phyloP scores from a whole-genome alignment of 768 basidiomycete genomes.

The Phylloporus rhodoxanthus region DNA sequence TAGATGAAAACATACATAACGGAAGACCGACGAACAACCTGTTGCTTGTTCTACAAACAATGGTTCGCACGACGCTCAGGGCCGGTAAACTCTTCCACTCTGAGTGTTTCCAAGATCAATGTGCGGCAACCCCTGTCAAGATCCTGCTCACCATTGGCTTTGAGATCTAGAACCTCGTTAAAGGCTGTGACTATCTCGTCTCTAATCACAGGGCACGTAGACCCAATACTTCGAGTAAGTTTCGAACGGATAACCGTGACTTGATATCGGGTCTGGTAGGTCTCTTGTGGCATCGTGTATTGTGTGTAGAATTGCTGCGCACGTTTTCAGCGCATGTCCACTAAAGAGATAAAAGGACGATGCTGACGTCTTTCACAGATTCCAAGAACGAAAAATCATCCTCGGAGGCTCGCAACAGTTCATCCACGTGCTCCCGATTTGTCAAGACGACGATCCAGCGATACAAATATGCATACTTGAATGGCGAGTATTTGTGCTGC shows the following conservation, averaged over 20 bases:
- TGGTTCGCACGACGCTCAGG: too few species aligned
- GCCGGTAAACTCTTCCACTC: constrained; percentile 31
- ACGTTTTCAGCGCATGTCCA: background rate
- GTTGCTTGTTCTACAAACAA: too few species aligned
- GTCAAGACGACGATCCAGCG: constrained; percentile 38
- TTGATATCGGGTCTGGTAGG: constrained; percentile 27
- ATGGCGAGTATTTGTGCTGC: constrained; percentile 26
- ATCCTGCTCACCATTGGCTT: constrained; percentile 4
- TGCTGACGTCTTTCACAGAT: constrained; percentile 29
- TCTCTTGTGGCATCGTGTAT: too few species aligned
- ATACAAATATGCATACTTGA: constrained; percentile 25
- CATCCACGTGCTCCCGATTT: constrained; percentile 30
- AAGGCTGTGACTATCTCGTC: constrained; percentile 42
- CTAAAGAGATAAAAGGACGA: background rate
- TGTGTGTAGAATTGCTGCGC: background rate
- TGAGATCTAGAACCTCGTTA: constrained; percentile 29
- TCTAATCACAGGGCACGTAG: constrained; percentile 35
- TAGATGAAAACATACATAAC: too few species aligned
- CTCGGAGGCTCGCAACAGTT: constrained; percentile 36
- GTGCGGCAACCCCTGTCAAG: background rate
- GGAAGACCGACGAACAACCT: too few species aligned
- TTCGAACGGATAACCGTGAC: constrained; percentile 11
- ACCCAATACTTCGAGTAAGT: constrained; percentile 35
- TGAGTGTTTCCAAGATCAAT: constrained; percentile 4
- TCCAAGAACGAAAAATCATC: constrained; percentile 32